A percentile compares a stretch with the other conserved stretches of the same genome.
These are phyloP conservation scores for Trichosporon sp. DNA, from an alignment of 1,284 basidiomycete species.

Conservation along the genomic window DNA sequence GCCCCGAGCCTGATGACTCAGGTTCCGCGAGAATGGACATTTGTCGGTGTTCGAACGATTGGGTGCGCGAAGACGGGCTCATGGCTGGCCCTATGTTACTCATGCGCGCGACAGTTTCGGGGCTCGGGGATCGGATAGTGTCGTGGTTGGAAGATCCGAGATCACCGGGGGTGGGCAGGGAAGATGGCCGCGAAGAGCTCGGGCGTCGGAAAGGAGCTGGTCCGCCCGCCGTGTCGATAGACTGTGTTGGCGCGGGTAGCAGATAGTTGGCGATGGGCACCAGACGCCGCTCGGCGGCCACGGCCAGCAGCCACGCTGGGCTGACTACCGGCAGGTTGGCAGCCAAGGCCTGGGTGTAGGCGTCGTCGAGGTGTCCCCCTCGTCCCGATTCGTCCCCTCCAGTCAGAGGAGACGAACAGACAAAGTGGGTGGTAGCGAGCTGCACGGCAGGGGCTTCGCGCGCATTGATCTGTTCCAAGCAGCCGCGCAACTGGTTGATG, in stretches of 20 bases:
- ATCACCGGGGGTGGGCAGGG: conserved; percentile 1
- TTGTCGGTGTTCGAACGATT: conserved; percentile 27
- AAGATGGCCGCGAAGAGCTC: conserved; percentile 6
- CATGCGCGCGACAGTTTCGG: conserved; percentile 56
- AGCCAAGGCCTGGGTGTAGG: conserved; percentile 87
- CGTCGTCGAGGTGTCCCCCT: conserved; percentile 61
- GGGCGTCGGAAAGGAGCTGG: conserved; percentile 59
- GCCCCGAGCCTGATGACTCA: conserved; percentile 6
- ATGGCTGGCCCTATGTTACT: conserved; percentile 43
- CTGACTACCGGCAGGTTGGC: conserved; percentile 87
- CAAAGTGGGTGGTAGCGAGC: conserved; percentile 95
- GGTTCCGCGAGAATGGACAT: conserved; percentile 18
- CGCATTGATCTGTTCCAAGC: conserved; percentile 77
- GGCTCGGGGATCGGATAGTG: conserved; percentile 48
- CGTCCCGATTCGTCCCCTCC: conserved; percentile 61
- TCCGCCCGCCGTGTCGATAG: conserved; percentile 58
- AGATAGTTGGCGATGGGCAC: conserved; percentile 80
- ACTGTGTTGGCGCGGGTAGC: conserved; percentile 66
- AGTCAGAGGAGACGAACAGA: conserved; percentile 75
- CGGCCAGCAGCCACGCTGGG: conserved; percentile 86
- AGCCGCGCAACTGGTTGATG: conserved; percentile 74
- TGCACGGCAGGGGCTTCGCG: conserved; percentile 89
- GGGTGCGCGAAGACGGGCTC: conserved; percentile 25
- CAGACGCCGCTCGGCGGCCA: conserved; percentile 80
- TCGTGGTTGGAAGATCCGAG: conserved; percentile 34